Percentiles rank a stretch among this genome's conserved stretches.
These are phyloP conservation scores for Sphagnum fallax DNA, from an alignment of 228 moss, liverwort and hornwort species.

Conservation along the genomic window DNA sequence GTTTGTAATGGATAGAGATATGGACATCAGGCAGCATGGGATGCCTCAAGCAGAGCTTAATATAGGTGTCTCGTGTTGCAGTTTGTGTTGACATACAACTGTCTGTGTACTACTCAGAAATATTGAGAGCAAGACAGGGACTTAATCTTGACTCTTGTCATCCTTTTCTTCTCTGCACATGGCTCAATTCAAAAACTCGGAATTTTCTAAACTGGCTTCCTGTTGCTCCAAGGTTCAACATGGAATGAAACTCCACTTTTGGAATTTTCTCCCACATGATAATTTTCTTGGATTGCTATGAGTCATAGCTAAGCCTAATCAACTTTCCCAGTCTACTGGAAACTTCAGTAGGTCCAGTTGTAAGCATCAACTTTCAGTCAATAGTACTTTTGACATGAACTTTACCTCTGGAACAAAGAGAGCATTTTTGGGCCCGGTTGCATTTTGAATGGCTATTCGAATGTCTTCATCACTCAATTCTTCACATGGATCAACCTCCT, in stretches of 20 bases:
- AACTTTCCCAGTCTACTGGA: too few relatives aligned
- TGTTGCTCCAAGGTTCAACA: slow-evolving; percentile 5
- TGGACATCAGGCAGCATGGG: too few relatives aligned
- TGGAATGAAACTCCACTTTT: slow-evolving; percentile 1
- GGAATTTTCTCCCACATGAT: background rate
- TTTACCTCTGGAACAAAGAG: slow-evolving; percentile 97
- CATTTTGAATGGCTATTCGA: slow-evolving; percentile 94
- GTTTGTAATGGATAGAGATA: too few relatives aligned
- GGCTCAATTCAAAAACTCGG: too few relatives aligned
- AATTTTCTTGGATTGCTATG: background rate
- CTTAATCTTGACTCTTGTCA: too few relatives aligned
- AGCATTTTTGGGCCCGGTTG: slow-evolving; percentile 94
- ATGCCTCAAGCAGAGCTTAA: too few relatives aligned
- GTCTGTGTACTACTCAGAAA: background rate
- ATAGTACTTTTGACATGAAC: slow-evolving; percentile 7
- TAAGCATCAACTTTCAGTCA: too few relatives aligned
- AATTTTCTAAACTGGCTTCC: too few relatives aligned
- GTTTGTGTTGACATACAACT: too few relatives aligned
- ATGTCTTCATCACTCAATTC: slow-evolving; percentile 96
- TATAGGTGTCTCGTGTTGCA: too few relatives aligned
- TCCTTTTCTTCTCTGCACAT: too few relatives aligned
- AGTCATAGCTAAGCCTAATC: background rate
- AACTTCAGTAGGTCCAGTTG: background rate
- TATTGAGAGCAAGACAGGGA: background rate
- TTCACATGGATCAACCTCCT: slow-evolving; percentile 98